A percentile compares a stretch with the other conserved stretches of the same genome.
Conservation (phyloP, 805 yeast species). For the Yamadazyma sp. region DNA sequence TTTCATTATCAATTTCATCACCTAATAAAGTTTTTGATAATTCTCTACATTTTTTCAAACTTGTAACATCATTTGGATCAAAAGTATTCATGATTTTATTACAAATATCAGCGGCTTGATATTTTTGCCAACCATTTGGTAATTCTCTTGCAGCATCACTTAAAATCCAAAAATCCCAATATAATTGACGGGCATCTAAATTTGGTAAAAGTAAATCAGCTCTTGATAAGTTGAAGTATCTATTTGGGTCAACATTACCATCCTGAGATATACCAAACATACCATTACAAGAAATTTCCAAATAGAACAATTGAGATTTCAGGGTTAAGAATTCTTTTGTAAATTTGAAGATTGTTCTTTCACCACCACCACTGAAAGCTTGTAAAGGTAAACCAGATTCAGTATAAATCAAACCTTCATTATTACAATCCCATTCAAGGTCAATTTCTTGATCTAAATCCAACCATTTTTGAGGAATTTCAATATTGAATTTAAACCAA, state of each 20-base stretch:
- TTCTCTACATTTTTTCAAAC: slow-evolving; percentile 62
- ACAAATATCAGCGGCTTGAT: slow-evolving; percentile 75
- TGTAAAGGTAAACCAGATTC: slow-evolving; percentile 66
- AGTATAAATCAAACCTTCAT: slow-evolving; percentile 80
- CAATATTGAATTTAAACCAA: slow-evolving; percentile 75
- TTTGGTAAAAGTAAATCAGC: slow-evolving; percentile 86
- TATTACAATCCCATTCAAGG: slow-evolving; percentile 80
- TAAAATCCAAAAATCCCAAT: slow-evolving; percentile 81
- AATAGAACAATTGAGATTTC: slow-evolving; percentile 62
- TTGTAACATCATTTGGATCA: slow-evolving; percentile 61
- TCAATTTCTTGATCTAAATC: slow-evolving; percentile 47
- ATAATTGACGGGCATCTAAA: slow-evolving; percentile 71
- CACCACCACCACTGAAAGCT: slow-evolving; percentile 86
- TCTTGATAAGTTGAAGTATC: slow-evolving; percentile 60
- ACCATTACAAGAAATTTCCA: slow-evolving; percentile 92
- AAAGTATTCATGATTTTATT: slow-evolving; percentile 81
- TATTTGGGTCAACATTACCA: slow-evolving; percentile 65
- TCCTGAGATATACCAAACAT: slow-evolving; percentile 75
- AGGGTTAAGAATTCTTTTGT: slow-evolving; percentile 55
- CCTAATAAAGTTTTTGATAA: slow-evolving; percentile 69
- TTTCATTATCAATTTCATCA: slow-evolving; percentile 54
- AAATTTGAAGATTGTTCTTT: slow-evolving; percentile 68
- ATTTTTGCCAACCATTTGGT: slow-evolving; percentile 68
- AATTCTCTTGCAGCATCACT: slow-evolving; percentile 91
- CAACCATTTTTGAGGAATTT: slow-evolving; percentile 62